Evolutionary conservation across 1,284 basidiomycete species (phyloP), one percentile per base, ranked within the genome.

Genomic region (Trametes hirsuta): DNA sequence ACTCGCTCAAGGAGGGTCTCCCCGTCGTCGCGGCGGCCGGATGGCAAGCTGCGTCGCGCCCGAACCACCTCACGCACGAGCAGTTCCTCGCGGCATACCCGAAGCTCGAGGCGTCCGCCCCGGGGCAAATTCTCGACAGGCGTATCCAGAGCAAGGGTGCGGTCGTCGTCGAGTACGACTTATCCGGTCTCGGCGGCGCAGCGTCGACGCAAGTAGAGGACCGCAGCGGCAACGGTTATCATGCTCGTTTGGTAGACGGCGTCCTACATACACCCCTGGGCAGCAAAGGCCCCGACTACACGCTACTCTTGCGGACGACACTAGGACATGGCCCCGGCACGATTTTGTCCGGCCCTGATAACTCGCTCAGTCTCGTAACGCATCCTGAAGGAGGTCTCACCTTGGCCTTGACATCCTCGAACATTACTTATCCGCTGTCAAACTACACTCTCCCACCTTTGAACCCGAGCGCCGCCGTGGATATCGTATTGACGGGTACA

Each of bases 201-300:
- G 41, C 42, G 48, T 39, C 58, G 47, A 40, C 25, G 10, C 15
- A 12, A 9, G 62, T 69, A 12, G 21, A 39, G 55, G 70, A 71
- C 55, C 42, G 24, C 30, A 70, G 70, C 58, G 68, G 67, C 22
- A 69, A 71, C 52, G 66, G 67, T 11, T 71, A 70, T 55, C 61
- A 68, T 41, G 68, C 66, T 22, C 46, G 40, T 11, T 21, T 66
- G 46, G 30, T 22, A 0, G 44, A 58, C 47, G 64, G 65, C 6
- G 53, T 64, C 12, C 41, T 71, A 48, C 59, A 51, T 50, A 75
- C 73, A 22, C 72, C 71, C 58, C 65, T 75, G 18, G 66, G 68
- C n/a, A 74, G 72, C 58, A 74, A 74, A 48, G 74, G 74, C n/a
- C 69, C 68, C 50, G 70, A 74, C 57, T 75, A 75, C 61, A 75